Evolutionary conservation across 106 monocot genomes (phyloP).

Genomic region (Acanthochlamys bracteata): DNA sequence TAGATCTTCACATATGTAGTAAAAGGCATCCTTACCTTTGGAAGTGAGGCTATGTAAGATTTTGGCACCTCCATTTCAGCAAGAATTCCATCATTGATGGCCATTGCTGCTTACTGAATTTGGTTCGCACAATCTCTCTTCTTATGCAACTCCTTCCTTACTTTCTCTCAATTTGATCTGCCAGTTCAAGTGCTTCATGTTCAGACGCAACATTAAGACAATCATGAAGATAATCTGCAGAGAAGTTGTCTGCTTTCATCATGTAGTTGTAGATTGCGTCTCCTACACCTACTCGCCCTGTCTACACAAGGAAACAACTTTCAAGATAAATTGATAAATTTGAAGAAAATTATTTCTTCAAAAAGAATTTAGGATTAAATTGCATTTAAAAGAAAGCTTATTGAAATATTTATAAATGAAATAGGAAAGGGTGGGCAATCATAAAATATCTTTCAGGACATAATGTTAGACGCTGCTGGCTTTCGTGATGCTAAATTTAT

Average conservation of each 20-base stretch:
- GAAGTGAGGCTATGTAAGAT: constrained; percentile 64
- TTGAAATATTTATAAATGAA: too few species aligned
- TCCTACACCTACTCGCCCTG: constrained; percentile 49
- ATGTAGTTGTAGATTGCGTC: constrained; percentile 56
- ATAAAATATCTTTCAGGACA: too few species aligned
- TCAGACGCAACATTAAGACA: constrained; percentile 56
- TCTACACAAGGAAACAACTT: constrained; percentile 26
- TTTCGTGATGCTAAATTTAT: too few species aligned
- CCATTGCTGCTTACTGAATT: constrained; percentile 85
- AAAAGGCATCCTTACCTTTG: constrained; percentile 40
- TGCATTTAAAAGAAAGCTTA: too few species aligned
- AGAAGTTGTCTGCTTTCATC: constrained; percentile 41
- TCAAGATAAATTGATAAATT: background rate
- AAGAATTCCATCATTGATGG: constrained; percentile 71
- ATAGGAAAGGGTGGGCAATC: too few species aligned
- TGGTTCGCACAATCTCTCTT: constrained; percentile 78
- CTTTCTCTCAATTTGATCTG: constrained; percentile 38
- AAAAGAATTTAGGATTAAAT: too few species aligned
- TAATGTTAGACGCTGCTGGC: too few species aligned
- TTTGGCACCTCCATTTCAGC: constrained; percentile 86
- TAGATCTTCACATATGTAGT: background rate
- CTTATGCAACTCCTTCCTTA: constrained; percentile 57
- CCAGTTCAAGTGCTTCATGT: constrained; percentile 69
- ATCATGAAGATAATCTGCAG: constrained; percentile 57
- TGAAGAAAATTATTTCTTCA: too few species aligned